Evolutionary conservation across 805 yeast genomes (phyloP).

Genomic region (Soucietia sequanensis): DNA sequence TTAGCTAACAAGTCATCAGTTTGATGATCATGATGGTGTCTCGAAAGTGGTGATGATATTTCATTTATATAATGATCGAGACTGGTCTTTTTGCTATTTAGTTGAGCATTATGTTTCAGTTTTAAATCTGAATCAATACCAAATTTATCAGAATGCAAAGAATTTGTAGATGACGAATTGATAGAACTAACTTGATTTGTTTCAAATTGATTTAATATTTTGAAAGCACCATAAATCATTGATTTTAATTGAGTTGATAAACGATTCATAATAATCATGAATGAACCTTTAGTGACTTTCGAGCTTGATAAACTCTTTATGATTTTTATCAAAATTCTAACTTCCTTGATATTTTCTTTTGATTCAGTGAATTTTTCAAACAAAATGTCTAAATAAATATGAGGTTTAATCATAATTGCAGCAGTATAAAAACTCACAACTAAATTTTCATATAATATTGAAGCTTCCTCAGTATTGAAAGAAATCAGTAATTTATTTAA

Average conservation of each 20-base stretch:
- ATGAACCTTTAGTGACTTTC: slow-evolving; percentile 16
- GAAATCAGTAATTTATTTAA: slow-evolving; percentile 15
- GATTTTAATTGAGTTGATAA: slow-evolving; percentile 23
- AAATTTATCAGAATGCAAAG: slow-evolving; percentile 13
- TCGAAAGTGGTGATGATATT: slow-evolving; percentile 1
- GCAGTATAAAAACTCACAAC: slow-evolving; percentile 30
- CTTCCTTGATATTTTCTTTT: slow-evolving; percentile 22
- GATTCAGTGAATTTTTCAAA: slow-evolving; percentile 19
- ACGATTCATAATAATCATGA: slow-evolving; percentile 20
- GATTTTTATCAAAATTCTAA: slow-evolving; percentile 25
- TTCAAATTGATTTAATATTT: slow-evolving; percentile 21
- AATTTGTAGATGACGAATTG: slow-evolving; percentile 13
- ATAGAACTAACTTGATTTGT: slow-evolving; percentile 5
- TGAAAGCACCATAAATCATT: slow-evolving; percentile 25
- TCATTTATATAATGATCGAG: slow-evolving; percentile 17
- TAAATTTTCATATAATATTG: slow-evolving; percentile 19
- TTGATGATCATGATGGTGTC: slow-evolving; percentile 3
- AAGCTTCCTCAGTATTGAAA: slow-evolving; percentile 12
- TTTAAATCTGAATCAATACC: slow-evolving; percentile 11
- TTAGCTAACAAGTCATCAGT: slow-evolving; percentile 2
- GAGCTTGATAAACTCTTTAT: slow-evolving; percentile 30
- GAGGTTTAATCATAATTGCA: slow-evolving; percentile 35
- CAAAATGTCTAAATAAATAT: slow-evolving; percentile 24
- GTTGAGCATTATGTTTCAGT: slow-evolving; percentile 2
- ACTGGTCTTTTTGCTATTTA: slow-evolving; percentile 10